Evolutionary conservation across 257 asterid genomes (phyloP), one percentile per base, ranked within the genome.

Genomic region (Mentha longifolia): DNA sequence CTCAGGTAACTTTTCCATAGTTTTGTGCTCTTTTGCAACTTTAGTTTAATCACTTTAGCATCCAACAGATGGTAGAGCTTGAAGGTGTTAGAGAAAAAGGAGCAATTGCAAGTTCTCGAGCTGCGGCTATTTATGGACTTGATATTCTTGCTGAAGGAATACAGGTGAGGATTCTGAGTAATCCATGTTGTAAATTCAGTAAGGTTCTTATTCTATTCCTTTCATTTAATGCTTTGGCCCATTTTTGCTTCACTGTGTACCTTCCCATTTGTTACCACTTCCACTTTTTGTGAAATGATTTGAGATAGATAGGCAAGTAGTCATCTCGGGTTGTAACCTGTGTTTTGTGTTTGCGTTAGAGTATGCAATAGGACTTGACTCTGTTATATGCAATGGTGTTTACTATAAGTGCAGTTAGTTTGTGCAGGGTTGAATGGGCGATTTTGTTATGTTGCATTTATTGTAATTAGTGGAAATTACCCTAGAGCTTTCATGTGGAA

Each of bases 71-170:
- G 43, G 87, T 89, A 75, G 97, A 93, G 19, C 65, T 86, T 62
- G 78, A 78, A 74, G 85, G 89, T 22, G 58, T 73, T 50, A 85
- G 92, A 75, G 95, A 95, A 77, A 85, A 80, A 5, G 98, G 97
- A 68, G 96, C 97, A 9, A 67, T 95, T 57, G 99, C 98, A 39
- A 92, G 98, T 77, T 85, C 85, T 42, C 85, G 91, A 81, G 98
- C 99, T 63, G 99, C 98, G 58, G 75, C 79, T 66, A 83, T 95
- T 22, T 95, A 95, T 49, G 98, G 98, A 60, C 99, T 95, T 57
- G 76, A 87, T 72, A 77, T 95, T 83, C 92, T 95, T 77, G 89
- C 89, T 20, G 89, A 88, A 77, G 75, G 85, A 68, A 84, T 95
- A 78, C 98, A 95, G 90, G 99, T 95, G 65, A 71, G 33, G n/a